Evolutionary conservation across 805 yeast species (phyloP).

Genomic region (Hanseniaspora meyeri): DNA sequence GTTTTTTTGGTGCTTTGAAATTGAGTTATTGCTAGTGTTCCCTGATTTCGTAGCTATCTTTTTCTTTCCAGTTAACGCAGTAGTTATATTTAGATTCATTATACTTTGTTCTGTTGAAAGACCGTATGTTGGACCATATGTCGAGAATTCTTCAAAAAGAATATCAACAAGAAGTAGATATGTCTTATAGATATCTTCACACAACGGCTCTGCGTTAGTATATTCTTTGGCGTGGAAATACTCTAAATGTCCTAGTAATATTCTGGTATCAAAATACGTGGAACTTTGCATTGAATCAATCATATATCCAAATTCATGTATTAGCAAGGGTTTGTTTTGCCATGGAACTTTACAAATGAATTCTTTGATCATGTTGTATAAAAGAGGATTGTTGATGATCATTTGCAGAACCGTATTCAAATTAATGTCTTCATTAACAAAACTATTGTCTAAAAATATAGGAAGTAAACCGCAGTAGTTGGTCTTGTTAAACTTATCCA

Average conservation of each 20-base stretch:
- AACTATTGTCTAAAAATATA: background rate
- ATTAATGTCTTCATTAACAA: background rate
- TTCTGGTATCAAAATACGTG: background rate
- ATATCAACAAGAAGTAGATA: background rate
- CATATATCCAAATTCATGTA: constrained; percentile 76
- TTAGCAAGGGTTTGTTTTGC: constrained; percentile 30
- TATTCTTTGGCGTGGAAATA: background rate
- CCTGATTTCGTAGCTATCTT: background rate
- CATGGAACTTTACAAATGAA: constrained; percentile 4
- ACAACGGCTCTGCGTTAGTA: background rate
- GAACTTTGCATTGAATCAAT: constrained; percentile 37
- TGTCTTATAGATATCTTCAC: background rate
- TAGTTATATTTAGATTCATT: background rate
- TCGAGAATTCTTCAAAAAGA: background rate
- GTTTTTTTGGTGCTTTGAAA: constrained; percentile 19
- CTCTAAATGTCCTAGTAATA: background rate
- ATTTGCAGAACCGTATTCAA: constrained; percentile 4
- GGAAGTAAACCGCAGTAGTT: constrained; percentile 8
- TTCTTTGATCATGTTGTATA: background rate
- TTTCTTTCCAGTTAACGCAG: constrained; percentile 6
- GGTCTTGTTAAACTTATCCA: constrained; percentile 6
- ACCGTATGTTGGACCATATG: background rate
- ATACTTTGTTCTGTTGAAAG: background rate
- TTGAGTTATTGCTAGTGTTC: background rate
- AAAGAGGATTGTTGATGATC: background rate